A percentile compares a stretch with the other conserved stretches of the same genome.
Conservation (phyloP, 495 filamentous ascomycete genomes). For the Daldinia vernicosa region DNA sequence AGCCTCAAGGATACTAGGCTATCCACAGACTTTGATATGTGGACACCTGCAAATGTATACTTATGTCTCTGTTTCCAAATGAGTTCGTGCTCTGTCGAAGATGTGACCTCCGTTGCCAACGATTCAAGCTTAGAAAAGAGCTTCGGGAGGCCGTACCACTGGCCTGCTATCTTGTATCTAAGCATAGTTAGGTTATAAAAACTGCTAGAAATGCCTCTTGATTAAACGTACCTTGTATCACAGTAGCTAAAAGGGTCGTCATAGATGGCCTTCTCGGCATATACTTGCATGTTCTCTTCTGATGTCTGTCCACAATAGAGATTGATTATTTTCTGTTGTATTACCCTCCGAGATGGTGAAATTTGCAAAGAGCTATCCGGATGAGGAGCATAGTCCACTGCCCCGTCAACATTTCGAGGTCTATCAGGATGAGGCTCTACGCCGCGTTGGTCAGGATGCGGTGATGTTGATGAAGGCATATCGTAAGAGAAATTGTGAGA, state of each 20-base stretch:
- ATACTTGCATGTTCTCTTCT: constrained; percentile 60
- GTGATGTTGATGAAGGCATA: constrained; percentile 6
- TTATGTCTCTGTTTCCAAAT: constrained; percentile 58
- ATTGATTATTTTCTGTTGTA: constrained; percentile 53
- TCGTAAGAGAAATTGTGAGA: neutral
- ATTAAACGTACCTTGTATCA: constrained; percentile 51
- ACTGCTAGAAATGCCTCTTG: neutral
- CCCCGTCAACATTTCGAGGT: neutral
- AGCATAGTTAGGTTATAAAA: neutral
- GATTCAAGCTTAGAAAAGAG: constrained; percentile 53
- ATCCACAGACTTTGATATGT: constrained; percentile 51
- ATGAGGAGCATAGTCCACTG: constrained; percentile 57
- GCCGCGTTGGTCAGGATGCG: constrained; percentile 4
- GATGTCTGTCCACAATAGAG: constrained; percentile 58
- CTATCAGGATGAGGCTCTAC: constrained; percentile 5
- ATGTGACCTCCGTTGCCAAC: constrained; percentile 53
- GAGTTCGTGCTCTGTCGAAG: constrained; percentile 46
- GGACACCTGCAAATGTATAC: constrained; percentile 52
- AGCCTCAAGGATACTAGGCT: constrained; percentile 53
- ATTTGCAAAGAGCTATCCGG: constrained; percentile 51
- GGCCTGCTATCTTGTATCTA: constrained; percentile 55
- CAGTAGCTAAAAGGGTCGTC: constrained; percentile 62
- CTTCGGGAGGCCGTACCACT: constrained; percentile 62
- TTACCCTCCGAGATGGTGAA: constrained; percentile 45
- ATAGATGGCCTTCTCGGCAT: constrained; percentile 57